Base-by-base conservation (phyloP, 2,329 filamentous ascomycete genomes). In the Corinectria fuckeliana region DNA sequence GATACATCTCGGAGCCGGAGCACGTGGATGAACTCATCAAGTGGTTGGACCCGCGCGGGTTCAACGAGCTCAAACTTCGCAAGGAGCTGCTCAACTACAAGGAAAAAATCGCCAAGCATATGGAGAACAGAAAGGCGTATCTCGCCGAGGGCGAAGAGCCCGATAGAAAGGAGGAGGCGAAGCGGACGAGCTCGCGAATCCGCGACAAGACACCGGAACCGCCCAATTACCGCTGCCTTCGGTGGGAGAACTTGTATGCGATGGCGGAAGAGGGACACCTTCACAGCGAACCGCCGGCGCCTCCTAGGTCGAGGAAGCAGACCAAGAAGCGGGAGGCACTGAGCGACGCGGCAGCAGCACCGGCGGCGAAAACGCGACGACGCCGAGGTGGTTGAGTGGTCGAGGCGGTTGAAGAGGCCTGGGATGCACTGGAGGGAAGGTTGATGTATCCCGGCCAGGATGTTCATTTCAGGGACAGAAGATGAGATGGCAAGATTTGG, bases 1-100 rank as follows among this genome's bases (percentile, higher is more conserved):
- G 91, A 10, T 99, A 92, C 77, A 93, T 92, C 69, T 91, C 94
- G 34, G 90, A 95, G 10, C 87, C 91, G 0, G 87, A 90, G 48
- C 85, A 91, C 34, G 78, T 99, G 5, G 91, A 95, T 61, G 85
- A 85, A 51, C 83, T 99, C 16, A 87, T 98, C 62, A 85, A 85
- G 51, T 99, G 95, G 93, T 84, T 99, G 4, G 94, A 99, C 71
- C 85, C 89, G 11, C 90, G 92, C 14, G 95, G 95, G 1, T 83
- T 90, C 64, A 93, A 96, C 64, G 95, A 99, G 77, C 79, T 90
- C 63, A 93, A 92, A 72, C 82, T 99, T 49, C 87, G 90, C 61
- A 98, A 97, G 76, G 94, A 98, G 74, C 83, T 99, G 4, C 80
- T 89, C 50, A 78, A 82, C 18, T 96, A 90, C 78, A 88, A 88